Percentiles rank a stretch among this genome's conserved stretches.
Conservation (phyloP, 345 rosid genomes). For the Toxicodendron radicans region DNA sequence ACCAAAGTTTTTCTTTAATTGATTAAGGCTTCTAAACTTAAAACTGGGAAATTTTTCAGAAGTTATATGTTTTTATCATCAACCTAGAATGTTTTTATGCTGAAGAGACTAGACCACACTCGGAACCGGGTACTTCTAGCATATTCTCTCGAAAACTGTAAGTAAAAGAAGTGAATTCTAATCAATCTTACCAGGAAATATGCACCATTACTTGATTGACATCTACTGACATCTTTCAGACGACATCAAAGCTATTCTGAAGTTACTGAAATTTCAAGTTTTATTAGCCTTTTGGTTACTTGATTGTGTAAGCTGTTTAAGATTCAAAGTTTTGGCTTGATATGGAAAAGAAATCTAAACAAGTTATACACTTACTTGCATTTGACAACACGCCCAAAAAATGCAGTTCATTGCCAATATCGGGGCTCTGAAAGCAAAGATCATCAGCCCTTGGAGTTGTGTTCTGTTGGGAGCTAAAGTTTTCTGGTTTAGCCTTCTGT, state of each 20-base stretch:
- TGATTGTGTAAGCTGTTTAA: no score
- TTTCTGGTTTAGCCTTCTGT: slow-evolving; percentile 66
- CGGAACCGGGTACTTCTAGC: not conserved
- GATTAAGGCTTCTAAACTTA: not conserved
- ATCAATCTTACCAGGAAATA: no score
- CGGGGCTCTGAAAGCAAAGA: slow-evolving; percentile 73
- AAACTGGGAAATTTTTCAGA: not conserved
- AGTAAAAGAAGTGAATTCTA: not conserved
- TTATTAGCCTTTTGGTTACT: no score
- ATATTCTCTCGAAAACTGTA: not conserved
- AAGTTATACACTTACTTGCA: slow-evolving; percentile 35
- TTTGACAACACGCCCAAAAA: slow-evolving; percentile 55
- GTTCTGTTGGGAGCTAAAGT: slow-evolving; percentile 51
- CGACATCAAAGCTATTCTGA: no score
- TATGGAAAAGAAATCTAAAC: not conserved
- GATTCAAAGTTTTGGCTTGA: not conserved
- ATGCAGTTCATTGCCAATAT: slow-evolving; percentile 72
- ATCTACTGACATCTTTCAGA: no score
- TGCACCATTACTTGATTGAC: no score
- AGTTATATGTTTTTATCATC: not conserved
- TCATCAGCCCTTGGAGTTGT: slow-evolving; percentile 51
- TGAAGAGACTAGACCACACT: not conserved
- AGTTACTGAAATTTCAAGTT: no score
- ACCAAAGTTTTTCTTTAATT: no score
- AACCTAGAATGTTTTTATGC: not conserved